Conservation (phyloP, 2,329 filamentous ascomycete genomes). For the Claviceps sorghi region DNA sequence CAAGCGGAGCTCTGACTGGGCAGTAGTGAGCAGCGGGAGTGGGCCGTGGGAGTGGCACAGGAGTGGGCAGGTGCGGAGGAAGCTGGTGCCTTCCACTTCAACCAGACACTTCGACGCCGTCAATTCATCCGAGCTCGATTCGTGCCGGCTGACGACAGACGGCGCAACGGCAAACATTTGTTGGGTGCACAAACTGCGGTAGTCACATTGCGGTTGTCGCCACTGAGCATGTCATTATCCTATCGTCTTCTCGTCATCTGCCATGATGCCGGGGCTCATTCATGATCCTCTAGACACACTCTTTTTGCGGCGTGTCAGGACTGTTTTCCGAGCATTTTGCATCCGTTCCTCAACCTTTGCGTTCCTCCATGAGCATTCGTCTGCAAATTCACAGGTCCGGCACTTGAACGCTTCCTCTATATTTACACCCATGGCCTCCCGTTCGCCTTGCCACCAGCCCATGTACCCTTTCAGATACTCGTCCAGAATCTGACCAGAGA, state of each 20-base stretch:
- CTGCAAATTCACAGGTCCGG: slow-evolving; percentile 65
- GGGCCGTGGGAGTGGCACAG: too few relatives aligned
- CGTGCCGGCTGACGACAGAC: too few relatives aligned
- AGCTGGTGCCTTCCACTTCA: too few relatives aligned
- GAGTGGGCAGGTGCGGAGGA: too few relatives aligned
- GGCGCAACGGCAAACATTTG: background rate
- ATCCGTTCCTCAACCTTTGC: slow-evolving; percentile 42
- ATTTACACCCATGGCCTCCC: slow-evolving; percentile 58
- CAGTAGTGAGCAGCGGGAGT: too few relatives aligned
- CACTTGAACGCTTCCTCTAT: slow-evolving; percentile 87
- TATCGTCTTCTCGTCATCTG: background rate
- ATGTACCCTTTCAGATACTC: slow-evolving; percentile 55
- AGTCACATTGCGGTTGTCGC: background rate
- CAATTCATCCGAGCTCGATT: too few relatives aligned
- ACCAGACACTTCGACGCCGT: too few relatives aligned
- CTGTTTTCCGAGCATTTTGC: background rate
- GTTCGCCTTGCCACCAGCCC: slow-evolving; percentile 75
- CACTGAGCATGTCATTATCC: background rate
- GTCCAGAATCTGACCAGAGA: slow-evolving; percentile 49
- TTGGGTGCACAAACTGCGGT: background rate
- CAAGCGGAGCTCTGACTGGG: too few relatives aligned
- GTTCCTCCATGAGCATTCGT: slow-evolving; percentile 64
- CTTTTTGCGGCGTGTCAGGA: slow-evolving; percentile 6
- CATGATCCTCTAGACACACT: background rate
- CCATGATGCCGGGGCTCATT: background rate